phyloP scores from a whole-genome alignment of 805 yeast species.

The Lipomyces lipofer region DNA sequence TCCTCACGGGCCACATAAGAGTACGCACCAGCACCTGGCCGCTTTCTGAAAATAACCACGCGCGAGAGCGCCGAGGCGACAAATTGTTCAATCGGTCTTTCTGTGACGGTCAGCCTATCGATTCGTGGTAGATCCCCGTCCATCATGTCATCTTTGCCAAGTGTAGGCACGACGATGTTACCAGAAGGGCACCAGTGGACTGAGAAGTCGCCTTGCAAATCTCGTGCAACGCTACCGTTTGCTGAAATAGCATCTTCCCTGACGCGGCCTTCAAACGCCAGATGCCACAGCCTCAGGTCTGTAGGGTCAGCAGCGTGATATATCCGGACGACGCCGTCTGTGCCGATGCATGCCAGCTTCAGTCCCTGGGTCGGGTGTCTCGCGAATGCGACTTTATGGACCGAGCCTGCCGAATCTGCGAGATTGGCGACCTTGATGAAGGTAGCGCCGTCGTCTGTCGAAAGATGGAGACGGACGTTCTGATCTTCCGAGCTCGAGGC shows the following conservation, averaged over 20 bases:
- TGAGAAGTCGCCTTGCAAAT: slow-evolving; percentile 23
- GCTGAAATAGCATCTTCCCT: background rate
- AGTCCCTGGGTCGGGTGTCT: slow-evolving; percentile 75
- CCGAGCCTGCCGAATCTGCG: slow-evolving; percentile 84
- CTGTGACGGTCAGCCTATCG: slow-evolving; percentile 72
- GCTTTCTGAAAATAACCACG: slow-evolving; percentile 70
- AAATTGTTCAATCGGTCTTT: slow-evolving; percentile 76
- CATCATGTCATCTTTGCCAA: background rate
- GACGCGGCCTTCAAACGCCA: slow-evolving; percentile 65
- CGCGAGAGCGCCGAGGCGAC: slow-evolving; percentile 85
- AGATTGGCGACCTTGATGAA: slow-evolving; percentile 77
- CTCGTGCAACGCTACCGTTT: slow-evolving; percentile 8
- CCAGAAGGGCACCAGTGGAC: slow-evolving; percentile 29
- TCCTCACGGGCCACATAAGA: slow-evolving; percentile 33
- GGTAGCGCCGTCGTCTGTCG: slow-evolving; percentile 77
- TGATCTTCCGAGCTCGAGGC: slow-evolving; percentile 91
- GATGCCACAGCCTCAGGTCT: slow-evolving; percentile 79
- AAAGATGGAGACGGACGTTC: slow-evolving; percentile 89
- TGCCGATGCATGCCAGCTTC: slow-evolving; percentile 80
- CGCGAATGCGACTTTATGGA: slow-evolving; percentile 87
- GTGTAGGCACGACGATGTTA: slow-evolving; percentile 2
- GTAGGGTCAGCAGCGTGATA: slow-evolving; percentile 89
- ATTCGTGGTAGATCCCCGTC: slow-evolving; percentile 5
- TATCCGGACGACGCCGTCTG: slow-evolving; percentile 81
- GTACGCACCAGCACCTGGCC: slow-evolving; percentile 51